Conservation (phyloP, 257 asterid species). For the Salvia rosmarinus region DNA sequence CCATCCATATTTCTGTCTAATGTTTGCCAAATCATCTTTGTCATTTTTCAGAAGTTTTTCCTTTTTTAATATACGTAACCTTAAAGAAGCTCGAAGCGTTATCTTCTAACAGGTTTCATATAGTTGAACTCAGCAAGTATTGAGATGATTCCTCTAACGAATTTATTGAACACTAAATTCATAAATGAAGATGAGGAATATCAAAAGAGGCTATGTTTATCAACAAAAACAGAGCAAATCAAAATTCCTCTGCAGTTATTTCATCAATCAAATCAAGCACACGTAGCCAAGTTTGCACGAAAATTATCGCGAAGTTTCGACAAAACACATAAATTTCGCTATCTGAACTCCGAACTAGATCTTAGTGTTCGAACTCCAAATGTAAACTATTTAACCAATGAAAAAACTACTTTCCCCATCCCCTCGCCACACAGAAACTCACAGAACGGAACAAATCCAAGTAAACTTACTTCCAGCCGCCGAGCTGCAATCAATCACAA, state of each 20-base stretch:
- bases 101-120: conserved; percentile 7
- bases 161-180: background rate
- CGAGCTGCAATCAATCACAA: conserved; percentile 30
- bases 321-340: conserved; percentile 3
- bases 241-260: conserved; percentile 12
- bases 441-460: conserved; percentile 28
- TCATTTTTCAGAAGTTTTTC: background rate
- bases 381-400: conserved; percentile 8
- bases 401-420: background rate
- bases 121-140: background rate
- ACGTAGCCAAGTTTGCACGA: conserved; percentile 15
- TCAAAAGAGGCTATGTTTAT: background rate
- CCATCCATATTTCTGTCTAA: conserved; percentile 6
- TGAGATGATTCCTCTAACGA: background rate
- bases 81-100: background rate
- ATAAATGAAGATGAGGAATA: background rate
- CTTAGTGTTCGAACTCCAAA: conserved; percentile 32
- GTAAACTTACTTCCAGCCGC: conserved; percentile 36
- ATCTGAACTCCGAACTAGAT: conserved; percentile 36
- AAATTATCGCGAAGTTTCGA: conserved; percentile 27
- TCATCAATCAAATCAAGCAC: conserved; percentile 4
- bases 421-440: conserved; percentile 23
- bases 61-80: background rate
- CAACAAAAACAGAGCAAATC: conserved; percentile 1
- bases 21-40: background rate